These are phyloP conservation scores for Salix suchowensis DNA, from an alignment of 345 rosid species.

Conservation along the genomic window DNA sequence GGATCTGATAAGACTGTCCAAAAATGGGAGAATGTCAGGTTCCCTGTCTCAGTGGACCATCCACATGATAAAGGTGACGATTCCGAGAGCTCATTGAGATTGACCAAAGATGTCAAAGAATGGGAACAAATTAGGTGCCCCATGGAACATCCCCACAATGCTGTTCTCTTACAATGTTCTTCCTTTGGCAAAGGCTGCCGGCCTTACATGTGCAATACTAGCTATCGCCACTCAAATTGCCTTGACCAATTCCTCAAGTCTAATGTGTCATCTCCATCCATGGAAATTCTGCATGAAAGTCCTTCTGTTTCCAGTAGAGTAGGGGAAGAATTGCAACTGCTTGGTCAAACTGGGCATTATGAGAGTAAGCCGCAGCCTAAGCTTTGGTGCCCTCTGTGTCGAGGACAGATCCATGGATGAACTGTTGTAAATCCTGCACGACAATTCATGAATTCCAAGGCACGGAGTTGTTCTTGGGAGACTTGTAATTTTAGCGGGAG, in stretches of 20 bases:
- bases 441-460: slow-evolving; percentile 68
- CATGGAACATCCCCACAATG: slow-evolving; percentile 77
- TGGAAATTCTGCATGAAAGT: slow-evolving; percentile 24
- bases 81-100: background rate
- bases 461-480: slow-evolving; percentile 76
- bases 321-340: no score
- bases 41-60: background rate
- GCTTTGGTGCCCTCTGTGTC: slow-evolving; percentile 76
- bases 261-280: slow-evolving; percentile 21
- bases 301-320: background rate
- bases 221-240: slow-evolving; percentile 66
- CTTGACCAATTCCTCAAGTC: slow-evolving; percentile 44
- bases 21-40: background rate
- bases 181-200: slow-evolving; percentile 55
- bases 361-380: slow-evolving; percentile 36
- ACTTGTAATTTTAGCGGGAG: slow-evolving; percentile 64
- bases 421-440: slow-evolving; percentile 73
- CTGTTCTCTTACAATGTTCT: slow-evolving; percentile 56
- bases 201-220: slow-evolving; percentile 72
- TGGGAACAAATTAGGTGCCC: slow-evolving; percentile 70
- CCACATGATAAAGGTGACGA: background rate
- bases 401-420: slow-evolving; percentile 66
- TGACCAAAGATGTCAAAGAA: slow-evolving; percentile 34
- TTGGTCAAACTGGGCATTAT: background rate
- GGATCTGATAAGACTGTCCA: slow-evolving; percentile 4